Conservation (phyloP, 192 early-diverging fungal species). For the Rhizoclosmatium sp. region DNA sequence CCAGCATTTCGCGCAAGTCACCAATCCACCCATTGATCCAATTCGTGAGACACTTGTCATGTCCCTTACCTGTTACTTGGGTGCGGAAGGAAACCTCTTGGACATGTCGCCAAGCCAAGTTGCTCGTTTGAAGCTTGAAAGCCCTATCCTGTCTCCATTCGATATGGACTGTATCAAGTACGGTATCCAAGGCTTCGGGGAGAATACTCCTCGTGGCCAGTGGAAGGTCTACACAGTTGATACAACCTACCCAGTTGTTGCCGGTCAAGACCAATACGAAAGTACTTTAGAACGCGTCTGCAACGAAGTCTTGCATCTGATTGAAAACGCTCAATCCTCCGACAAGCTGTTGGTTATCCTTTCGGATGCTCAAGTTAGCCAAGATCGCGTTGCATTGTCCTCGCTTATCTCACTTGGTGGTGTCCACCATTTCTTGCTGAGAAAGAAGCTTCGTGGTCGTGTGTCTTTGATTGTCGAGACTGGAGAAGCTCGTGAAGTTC, state of each 20-base stretch:
- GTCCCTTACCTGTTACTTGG: slow-evolving; percentile 94
- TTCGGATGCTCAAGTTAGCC: slow-evolving; percentile 72
- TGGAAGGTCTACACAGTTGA: slow-evolving; percentile 88
- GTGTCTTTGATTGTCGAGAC: slow-evolving; percentile 91
- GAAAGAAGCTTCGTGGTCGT: slow-evolving; percentile 84
- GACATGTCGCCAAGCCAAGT: slow-evolving; percentile 83
- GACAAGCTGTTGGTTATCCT: slow-evolving; percentile 81
- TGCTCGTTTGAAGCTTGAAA: slow-evolving; percentile 79
- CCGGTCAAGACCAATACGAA: slow-evolving; percentile 83
- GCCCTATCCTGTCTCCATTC: slow-evolving; percentile 85
- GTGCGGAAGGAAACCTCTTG: slow-evolving; percentile 93
- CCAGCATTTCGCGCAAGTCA: slow-evolving; percentile 97
- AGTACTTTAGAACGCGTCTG: slow-evolving; percentile 87
- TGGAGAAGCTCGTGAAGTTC: slow-evolving; percentile 93
- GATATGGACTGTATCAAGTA: slow-evolving; percentile 83
- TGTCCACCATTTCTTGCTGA: slow-evolving; percentile 93
- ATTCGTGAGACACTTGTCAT: slow-evolving; percentile 99
- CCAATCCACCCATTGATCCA: slow-evolving; percentile 98
- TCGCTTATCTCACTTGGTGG: slow-evolving; percentile 88
- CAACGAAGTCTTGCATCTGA: slow-evolving; percentile 81
- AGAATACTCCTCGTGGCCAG: slow-evolving; percentile 52
- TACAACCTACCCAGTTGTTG: slow-evolving; percentile 79
- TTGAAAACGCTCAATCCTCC: slow-evolving; percentile 62
- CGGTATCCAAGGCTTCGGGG: slow-evolving; percentile 60
- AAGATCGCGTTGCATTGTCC: slow-evolving; percentile 81